Evolutionary conservation across 495 filamentous ascomycete genomes (phyloP).

Genomic region (Ascobolus immersus): DNA sequence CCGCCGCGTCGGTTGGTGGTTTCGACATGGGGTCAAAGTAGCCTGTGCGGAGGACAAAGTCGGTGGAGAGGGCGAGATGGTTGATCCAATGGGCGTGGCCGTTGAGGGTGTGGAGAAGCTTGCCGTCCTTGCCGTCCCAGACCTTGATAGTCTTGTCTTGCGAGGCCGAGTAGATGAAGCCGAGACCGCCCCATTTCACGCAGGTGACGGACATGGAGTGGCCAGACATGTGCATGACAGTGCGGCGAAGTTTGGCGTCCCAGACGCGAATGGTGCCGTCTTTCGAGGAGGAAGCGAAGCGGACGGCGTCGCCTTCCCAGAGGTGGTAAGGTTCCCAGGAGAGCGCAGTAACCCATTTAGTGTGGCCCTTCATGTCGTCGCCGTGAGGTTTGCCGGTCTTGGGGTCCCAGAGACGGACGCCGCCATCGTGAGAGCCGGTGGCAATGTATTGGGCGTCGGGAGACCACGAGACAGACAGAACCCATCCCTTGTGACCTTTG

Average conservation of each 20-base stretch:
- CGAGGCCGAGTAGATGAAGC: conserved; percentile 64
- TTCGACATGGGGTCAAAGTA: conserved; percentile 65
- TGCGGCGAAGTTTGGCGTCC: conserved; percentile 52
- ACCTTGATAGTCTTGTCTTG: conserved; percentile 86
- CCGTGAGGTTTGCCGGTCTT: conserved; percentile 55
- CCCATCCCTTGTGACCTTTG: conserved; percentile 85
- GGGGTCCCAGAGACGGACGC: conserved; percentile 71
- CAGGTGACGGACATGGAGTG: conserved; percentile 75
- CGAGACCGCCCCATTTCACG: conserved; percentile 82
- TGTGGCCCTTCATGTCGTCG: conserved; percentile 60
- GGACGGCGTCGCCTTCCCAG: conserved; percentile 43
- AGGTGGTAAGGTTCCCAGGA: conserved; percentile 90
- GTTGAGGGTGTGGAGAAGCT: conserved; percentile 49
- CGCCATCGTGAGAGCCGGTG: conserved; percentile 85
- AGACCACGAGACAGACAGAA: conserved; percentile 64
- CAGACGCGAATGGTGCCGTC: conserved; percentile 77
- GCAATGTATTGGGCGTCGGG: conserved; percentile 61
- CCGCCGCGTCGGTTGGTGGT: conserved; percentile 40
- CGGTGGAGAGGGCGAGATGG: conserved; percentile 80
- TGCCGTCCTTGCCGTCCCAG: conserved; percentile 61
- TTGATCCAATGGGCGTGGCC: conserved; percentile 90
- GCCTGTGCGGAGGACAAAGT: conserved; percentile 64
- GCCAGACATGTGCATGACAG: conserved; percentile 57
- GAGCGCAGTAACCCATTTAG: conserved; percentile 68
- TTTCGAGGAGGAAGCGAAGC: conserved; percentile 70